A percentile compares a stretch with the other conserved stretches of the same genome.
phyloP scores from a whole-genome alignment of 2,329 filamentous ascomycete species.

The Paecilomyces sp. region DNA sequence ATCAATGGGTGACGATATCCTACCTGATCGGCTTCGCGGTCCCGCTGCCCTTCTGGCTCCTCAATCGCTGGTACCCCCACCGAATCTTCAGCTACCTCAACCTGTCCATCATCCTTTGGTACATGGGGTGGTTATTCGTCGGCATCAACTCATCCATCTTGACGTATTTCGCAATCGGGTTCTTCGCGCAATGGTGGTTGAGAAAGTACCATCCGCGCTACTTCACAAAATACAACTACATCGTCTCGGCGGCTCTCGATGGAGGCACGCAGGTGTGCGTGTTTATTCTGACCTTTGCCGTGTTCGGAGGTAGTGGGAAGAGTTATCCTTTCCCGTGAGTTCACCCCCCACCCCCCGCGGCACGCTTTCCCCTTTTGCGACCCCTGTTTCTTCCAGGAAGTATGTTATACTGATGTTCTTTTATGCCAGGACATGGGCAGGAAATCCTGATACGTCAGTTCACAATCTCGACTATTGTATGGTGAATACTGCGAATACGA shows the following conservation, averaged over 20 bases:
- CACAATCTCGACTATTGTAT: conserved; percentile 8
- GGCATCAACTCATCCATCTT: conserved; percentile 34
- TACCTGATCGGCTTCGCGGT: conserved; percentile 38
- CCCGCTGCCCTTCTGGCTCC: conserved; percentile 37
- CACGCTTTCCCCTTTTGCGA: not conserved
- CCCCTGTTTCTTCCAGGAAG: not conserved
- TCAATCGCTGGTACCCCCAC: conserved; percentile 21
- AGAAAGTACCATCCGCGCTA: conserved; percentile 11
- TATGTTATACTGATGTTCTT: not conserved
- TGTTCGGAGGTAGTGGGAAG: conserved; percentile 21
- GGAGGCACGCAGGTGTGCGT: conserved; percentile 28
- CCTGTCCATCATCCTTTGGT: conserved; percentile 37
- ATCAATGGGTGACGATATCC: conserved; percentile 33
- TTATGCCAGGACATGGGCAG: conserved; percentile 3
- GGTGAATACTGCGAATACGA: conserved; percentile 5
- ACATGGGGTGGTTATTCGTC: conserved; percentile 35
- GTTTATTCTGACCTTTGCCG: conserved; percentile 30
- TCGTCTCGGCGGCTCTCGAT: conserved; percentile 28
- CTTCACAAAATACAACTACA: conserved; percentile 30
- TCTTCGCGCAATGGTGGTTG: conserved; percentile 14
- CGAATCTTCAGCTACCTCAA: conserved; percentile 29
- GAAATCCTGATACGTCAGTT: conserved; percentile 4
- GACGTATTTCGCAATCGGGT: conserved; percentile 13
- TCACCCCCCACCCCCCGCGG: no score
- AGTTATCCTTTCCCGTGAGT: conserved; percentile 15